Evolutionary conservation across 2,329 filamentous ascomycete genomes (phyloP).

Genomic region (Clonostachys chloroleuca): DNA sequence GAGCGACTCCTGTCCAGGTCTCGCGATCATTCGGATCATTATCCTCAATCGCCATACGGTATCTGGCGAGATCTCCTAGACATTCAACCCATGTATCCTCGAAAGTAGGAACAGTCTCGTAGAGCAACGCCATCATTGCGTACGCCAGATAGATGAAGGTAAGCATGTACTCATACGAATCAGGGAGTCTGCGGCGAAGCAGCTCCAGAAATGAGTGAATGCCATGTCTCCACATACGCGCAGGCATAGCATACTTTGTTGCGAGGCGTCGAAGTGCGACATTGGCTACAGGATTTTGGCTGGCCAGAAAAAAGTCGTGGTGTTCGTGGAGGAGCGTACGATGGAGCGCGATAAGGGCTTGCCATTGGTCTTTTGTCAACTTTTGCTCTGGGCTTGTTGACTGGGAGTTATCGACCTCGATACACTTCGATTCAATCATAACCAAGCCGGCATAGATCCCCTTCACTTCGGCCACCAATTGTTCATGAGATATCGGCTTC

Average conservation of each 20-base stretch:
- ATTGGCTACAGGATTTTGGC: constrained; percentile 77
- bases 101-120: constrained; percentile 80
- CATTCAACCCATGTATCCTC: constrained; percentile 93
- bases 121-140: constrained; percentile 80
- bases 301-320: constrained; percentile 82
- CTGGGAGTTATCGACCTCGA: constrained; percentile 70
- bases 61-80: constrained; percentile 78
- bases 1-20: constrained; percentile 74
- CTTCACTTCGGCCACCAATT: constrained; percentile 77
- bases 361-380: constrained; percentile 70
- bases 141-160: constrained; percentile 88
- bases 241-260: constrained; percentile 85
- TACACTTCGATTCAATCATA: constrained; percentile 84
- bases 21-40: constrained; percentile 71
- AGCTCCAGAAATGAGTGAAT: constrained; percentile 84
- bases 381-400: constrained; percentile 13
- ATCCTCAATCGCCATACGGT: constrained; percentile 87
- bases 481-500: constrained; percentile 68
- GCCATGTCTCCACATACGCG: constrained; percentile 88
- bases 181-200: constrained; percentile 68
- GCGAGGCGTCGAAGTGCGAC: constrained; percentile 64
- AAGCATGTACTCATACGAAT: constrained; percentile 82
- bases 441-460: constrained; percentile 79
- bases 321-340: constrained; percentile 77
- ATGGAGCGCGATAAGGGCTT: constrained; percentile 77